A percentile compares a stretch with the other conserved stretches of the same genome.
Conservation (phyloP, 441 rosid species). For the Pelargonium citronellum region DNA sequence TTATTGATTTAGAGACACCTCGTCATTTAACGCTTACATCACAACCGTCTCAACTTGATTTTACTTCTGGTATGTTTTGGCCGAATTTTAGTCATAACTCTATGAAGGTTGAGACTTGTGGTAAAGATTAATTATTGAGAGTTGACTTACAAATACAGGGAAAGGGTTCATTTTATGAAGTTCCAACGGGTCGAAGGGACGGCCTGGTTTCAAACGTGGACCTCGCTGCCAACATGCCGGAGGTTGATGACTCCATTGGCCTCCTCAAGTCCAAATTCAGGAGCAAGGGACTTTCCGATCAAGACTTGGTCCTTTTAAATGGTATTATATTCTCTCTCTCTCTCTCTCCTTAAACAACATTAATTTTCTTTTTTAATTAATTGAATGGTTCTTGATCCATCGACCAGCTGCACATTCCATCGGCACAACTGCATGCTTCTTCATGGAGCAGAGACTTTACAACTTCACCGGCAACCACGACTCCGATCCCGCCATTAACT, state of each 20-base stretch:
- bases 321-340: slow-evolving; percentile 29
- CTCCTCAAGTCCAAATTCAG: slow-evolving; percentile 44
- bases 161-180: slow-evolving; percentile 48
- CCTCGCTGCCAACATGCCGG: slow-evolving; percentile 44
- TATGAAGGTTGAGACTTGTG: too few species aligned
- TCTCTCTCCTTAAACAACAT: too few species aligned
- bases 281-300: slow-evolving; percentile 53
- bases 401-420: slow-evolving; percentile 59
- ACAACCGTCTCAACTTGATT: too few species aligned
- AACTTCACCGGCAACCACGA: slow-evolving; percentile 34
- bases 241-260: slow-evolving; percentile 43
- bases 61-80: too few species aligned
- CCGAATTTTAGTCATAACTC: too few species aligned
- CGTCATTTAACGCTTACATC: too few species aligned
- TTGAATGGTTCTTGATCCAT: not conserved
- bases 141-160: slow-evolving; percentile 30
- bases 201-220: slow-evolving; percentile 37
- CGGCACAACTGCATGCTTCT: slow-evolving; percentile 64
- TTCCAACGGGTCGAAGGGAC: slow-evolving; percentile 69
- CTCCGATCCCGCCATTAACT: slow-evolving; percentile 47
- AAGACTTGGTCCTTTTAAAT: slow-evolving; percentile 63
- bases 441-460: slow-evolving; percentile 48
- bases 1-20: too few species aligned
- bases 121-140: too few species aligned
- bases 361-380: not conserved